Percentiles rank a stretch among this genome's conserved stretches.
These are phyloP conservation scores for Ananas comosus DNA, from an alignment of 176 grass and related monocot genomes.

Conservation along the genomic window DNA sequence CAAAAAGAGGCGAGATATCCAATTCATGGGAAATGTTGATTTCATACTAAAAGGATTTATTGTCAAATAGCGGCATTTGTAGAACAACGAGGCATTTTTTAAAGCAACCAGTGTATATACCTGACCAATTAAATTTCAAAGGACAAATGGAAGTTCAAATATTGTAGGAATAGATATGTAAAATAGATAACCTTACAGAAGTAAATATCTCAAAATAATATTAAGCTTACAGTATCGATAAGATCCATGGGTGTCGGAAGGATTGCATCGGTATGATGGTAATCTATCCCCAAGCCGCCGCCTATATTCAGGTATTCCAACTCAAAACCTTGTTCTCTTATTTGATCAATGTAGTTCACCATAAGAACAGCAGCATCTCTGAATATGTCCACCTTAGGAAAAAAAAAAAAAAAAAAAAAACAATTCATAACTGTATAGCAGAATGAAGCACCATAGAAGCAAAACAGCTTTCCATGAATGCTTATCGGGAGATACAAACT, in stretches of 20 bases:
- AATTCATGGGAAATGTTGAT: too few species aligned
- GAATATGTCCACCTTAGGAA: conserved; percentile 83
- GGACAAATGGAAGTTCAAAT: not conserved
- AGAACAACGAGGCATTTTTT: too few species aligned
- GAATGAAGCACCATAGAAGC: conserved; percentile 1
- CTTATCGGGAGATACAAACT: too few species aligned
- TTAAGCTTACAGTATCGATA: conserved; percentile 69
- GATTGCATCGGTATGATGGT: conserved; percentile 59
- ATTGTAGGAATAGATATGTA: not conserved
- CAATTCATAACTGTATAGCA: not conserved
- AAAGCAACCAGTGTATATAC: too few species aligned
- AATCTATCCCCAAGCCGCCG: conserved; percentile 94
- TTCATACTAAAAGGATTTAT: too few species aligned
- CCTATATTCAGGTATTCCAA: conserved; percentile 94
- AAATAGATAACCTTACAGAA: not conserved
- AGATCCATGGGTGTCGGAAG: conserved; percentile 93
- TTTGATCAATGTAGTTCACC: conserved; percentile 89
- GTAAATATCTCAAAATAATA: conserved; percentile 14
- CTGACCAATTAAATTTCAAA: too few species aligned
- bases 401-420: conserved; percentile 8
- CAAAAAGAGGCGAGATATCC: too few species aligned
- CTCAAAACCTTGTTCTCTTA: conserved; percentile 79
- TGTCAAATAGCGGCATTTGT: too few species aligned
- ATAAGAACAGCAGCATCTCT: conserved; percentile 95
- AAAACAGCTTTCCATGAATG: not conserved